Base-by-base conservation (phyloP, 1,284 basidiomycete genomes). In the Violaceomyces palustris region DNA sequence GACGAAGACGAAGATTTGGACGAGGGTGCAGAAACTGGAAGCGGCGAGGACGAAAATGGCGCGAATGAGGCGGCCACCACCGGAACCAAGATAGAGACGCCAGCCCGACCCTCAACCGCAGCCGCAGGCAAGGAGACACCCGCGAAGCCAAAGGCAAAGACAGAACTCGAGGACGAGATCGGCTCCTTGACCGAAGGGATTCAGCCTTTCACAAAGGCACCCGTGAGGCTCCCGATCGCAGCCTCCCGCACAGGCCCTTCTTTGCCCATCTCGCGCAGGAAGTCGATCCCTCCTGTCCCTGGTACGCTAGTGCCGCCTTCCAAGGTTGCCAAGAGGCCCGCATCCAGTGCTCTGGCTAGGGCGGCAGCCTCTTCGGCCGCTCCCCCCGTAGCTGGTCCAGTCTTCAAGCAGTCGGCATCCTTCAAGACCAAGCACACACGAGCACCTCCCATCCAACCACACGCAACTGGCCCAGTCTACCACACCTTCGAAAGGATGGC, bases 31-130 rank as follows among this genome's bases (percentile, higher is more conserved):
- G 53, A 40, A 34, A 47, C 32, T 9, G n/a, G n/a, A n/a, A n/a
- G n/a, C n/a, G n/a, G n/a, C n/a, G n/a, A 46, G 33, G 31, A 44
- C 11, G 15, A n/a, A n/a, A n/a, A n/a, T n/a, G n/a, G n/a, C n/a
- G n/a, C n/a, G n/a, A n/a, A n/a, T n/a, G n/a, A n/a, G n/a, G n/a
- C n/a, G n/a, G n/a, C n/a, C n/a, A n/a, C n/a, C n/a, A n/a, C n/a
- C n/a, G n/a, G n/a, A n/a, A n/a, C n/a, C n/a, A n/a, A n/a, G n/a
- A n/a, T n/a, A n/a, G n/a, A n/a, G n/a, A n/a, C n/a, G 74, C 88
- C 90, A 1, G 85, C 83, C 46, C 86, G 88, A 0, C 75, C 89
- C 6, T 79, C 79, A 0, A 46, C 33, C 23, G 53, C 57, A 11
- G 65, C 61, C 8, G 69, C 76, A 0, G 77, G 76, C 1, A 76